Base-by-base conservation (phyloP, 495 filamentous ascomycete genomes). In the Lasiosphaeria miniovina region DNA sequence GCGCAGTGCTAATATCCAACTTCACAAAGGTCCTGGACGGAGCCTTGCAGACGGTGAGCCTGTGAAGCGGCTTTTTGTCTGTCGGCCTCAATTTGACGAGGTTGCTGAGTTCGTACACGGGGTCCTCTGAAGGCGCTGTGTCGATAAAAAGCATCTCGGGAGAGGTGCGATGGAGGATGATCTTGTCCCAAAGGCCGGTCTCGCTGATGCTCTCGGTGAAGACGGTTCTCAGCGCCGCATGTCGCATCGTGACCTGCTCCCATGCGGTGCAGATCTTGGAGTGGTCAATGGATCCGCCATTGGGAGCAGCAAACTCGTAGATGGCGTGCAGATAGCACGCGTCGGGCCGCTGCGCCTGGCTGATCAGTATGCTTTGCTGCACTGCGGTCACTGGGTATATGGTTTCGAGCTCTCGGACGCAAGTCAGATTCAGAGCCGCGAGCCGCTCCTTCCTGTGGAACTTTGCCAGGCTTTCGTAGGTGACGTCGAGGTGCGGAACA, bases 321-420 rank as follows among this genome's bases (percentile, higher is more conserved):
- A 85, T 86, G 52, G 79, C 82, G 55, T 85, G 79, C 4, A 84
- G 76, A 15, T 83, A 82, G 62, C 87, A 89, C 49, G 82, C 76
- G 6, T 81, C 82, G 12, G 77, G 78, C 49, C 84, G 73, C 36
- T 83, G 74, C 33, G 80, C 73, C 10, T 82, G 83, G 53, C 84
- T 84, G 40, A 88, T 80, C 8, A 90, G 65, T 17, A 90, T 82
- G 38, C 81, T 86, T 62, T 88, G 81, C 62, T 91, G 88, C 66
- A 88, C 85, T 2, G 82, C 81, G 7, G 87, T 86, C 57, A 83
- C 87, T 4, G 86, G 86, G 59, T 89, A 90, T 17, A 78, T 68
- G 7, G 75, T 71, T 66, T 90, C 74, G 34, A 81, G 66, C 31
- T 78, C 75, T 9, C 67, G 68, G 9, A 69, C 68, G 54, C 68